Conservation (phyloP, 805 yeast species). For the Metschnikowia vanudenii region DNA sequence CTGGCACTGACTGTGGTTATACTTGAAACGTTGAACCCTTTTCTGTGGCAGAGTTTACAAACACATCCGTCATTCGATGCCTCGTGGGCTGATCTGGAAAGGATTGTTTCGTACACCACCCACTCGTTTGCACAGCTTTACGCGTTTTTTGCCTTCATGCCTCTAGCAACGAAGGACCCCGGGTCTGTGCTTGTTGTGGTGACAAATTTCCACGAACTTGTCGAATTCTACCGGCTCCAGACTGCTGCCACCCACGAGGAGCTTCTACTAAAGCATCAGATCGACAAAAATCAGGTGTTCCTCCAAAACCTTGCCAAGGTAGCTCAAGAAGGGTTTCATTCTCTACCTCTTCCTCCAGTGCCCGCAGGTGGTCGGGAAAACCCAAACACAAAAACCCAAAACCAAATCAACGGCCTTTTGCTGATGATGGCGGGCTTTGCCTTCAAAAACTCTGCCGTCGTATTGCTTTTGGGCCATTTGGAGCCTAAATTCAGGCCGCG, state of each 20-base stretch:
- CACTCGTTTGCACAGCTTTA: conserved; percentile 31
- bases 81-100: conserved; percentile 20
- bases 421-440: conserved; percentile 26
- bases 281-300: conserved; percentile 24
- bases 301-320: conserved; percentile 22
- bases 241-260: conserved; percentile 35
- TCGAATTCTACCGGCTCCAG: conserved; percentile 37
- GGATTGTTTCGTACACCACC: conserved; percentile 19
- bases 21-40: conserved; percentile 31
- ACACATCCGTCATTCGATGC: conserved; percentile 22
- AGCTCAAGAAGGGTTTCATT: conserved; percentile 24
- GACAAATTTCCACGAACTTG: conserved; percentile 34
- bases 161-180: conserved; percentile 6
- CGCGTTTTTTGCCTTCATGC: conserved; percentile 19
- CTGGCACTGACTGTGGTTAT: conserved; percentile 24
- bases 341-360: conserved; percentile 25
- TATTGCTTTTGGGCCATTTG: conserved; percentile 31
- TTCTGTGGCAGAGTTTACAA: conserved; percentile 28
- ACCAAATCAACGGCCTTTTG: conserved; percentile 30
- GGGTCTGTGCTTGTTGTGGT: conserved; percentile 25
- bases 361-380: conserved; percentile 32
- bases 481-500: conserved; percentile 25
- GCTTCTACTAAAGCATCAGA: conserved; percentile 30
- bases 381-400: conserved; percentile 31
- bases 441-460: conserved; percentile 25